These are phyloP conservation scores for Boletus insuetus DNA, from an alignment of 768 basidiomycete genomes.

Conservation along the genomic window DNA sequence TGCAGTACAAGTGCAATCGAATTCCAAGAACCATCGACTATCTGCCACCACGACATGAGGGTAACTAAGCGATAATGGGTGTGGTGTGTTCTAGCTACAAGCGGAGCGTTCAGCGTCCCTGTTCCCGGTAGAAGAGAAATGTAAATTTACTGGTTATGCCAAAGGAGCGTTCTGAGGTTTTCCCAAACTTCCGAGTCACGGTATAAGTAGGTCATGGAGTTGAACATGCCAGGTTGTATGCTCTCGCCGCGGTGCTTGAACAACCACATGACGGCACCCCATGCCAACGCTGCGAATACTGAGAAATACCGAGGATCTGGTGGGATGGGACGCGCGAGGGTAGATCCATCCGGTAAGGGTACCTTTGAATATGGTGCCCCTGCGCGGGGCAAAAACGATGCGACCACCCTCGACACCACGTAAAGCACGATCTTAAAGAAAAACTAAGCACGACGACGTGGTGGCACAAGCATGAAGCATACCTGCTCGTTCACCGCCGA, in stretches of 20 bases:
- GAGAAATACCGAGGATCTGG: conserved; percentile 85
- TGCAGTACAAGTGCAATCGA: conserved; percentile 62
- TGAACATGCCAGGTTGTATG: conserved; percentile 97
- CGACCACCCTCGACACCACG: conserved; percentile 87
- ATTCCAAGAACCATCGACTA: conserved; percentile 53
- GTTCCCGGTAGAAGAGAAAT: not conserved
- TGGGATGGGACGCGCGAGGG: conserved; percentile 66
- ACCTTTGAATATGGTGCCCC: conserved; percentile 49
- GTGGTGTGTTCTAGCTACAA: conserved; percentile 5
- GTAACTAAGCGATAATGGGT: conserved; percentile 16
- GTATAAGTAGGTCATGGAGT: conserved; percentile 94
- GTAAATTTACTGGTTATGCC: conserved; percentile 72
- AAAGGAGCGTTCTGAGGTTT: conserved; percentile 77
- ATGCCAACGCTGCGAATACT: conserved; percentile 81
- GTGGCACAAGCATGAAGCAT: conserved; percentile 21
- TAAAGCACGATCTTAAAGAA: conserved; percentile 85
- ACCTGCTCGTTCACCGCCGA: conserved; percentile 93
- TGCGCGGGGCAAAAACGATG: conserved; percentile 87
- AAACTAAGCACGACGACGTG: conserved; percentile 1
- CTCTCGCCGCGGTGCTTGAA: conserved; percentile 85
- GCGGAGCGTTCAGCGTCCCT: not conserved
- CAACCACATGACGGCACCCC: conserved; percentile 97
- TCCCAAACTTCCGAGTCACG: conserved; percentile 89
- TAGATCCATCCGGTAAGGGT: conserved; percentile 37
- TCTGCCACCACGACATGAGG: conserved; percentile 26